Percentiles rank a stretch among this genome's conserved stretches.
These are phyloP conservation scores for Penicillium glabrum DNA, from an alignment of 2,329 filamentous ascomycete genomes.

Conservation along the genomic window DNA sequence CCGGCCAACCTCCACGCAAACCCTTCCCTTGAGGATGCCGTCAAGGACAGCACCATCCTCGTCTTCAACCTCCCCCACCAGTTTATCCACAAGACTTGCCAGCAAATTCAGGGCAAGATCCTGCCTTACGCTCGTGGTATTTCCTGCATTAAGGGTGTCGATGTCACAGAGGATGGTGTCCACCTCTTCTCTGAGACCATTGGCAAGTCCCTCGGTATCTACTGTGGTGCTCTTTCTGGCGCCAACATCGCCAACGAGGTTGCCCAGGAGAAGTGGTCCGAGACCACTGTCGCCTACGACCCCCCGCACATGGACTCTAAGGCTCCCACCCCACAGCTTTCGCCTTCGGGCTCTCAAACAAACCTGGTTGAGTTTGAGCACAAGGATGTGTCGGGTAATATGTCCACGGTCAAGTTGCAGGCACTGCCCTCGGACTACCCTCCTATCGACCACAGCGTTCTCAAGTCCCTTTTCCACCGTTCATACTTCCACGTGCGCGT, in stretches of 20 bases:
- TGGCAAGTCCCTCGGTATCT: constrained; percentile 85
- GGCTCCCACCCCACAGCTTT: constrained; percentile 62
- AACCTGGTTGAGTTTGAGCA: constrained; percentile 58
- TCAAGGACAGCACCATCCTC: constrained; percentile 80
- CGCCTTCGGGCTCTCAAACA: constrained; percentile 52
- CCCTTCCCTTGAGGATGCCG: constrained; percentile 62
- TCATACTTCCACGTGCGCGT: constrained; percentile 97
- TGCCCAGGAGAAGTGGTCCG: constrained; percentile 91
- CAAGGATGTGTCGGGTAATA: constrained; percentile 66
- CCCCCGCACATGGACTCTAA: constrained; percentile 85
- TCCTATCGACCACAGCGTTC: constrained; percentile 77
- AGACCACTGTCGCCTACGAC: constrained; percentile 95
- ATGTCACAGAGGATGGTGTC: constrained; percentile 82
- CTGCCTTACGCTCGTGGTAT: constrained; percentile 89
- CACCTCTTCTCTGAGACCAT: constrained; percentile 94
- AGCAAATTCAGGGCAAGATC: constrained; percentile 82
- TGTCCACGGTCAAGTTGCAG: constrained; percentile 68
- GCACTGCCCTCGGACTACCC: constrained; percentile 80
- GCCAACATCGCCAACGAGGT: constrained; percentile 97
- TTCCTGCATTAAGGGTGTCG: constrained; percentile 97
- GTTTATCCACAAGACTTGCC: constrained; percentile 85
- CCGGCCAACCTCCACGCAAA: constrained; percentile 65
- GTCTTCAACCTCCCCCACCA: constrained; percentile 93
- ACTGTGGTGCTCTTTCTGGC: constrained; percentile 91
- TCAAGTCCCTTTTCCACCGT: constrained; percentile 86